Evolutionary conservation across 768 basidiomycete genomes (phyloP).

Genomic region (Ramaria sp.): DNA sequence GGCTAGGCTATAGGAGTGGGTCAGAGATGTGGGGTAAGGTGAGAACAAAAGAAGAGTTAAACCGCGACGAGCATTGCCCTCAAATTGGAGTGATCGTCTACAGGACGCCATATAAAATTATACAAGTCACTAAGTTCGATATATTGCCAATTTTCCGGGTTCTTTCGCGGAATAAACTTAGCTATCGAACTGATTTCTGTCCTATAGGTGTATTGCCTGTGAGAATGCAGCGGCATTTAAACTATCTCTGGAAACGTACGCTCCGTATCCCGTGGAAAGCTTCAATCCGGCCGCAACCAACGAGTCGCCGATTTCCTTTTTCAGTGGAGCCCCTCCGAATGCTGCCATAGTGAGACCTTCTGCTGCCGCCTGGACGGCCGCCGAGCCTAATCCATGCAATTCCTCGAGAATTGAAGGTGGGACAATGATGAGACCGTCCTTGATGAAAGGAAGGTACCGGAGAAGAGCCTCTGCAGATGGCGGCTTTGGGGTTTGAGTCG

Average conservation of each 20-base stretch:
- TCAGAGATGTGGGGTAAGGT: no score
- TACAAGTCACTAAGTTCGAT: not conserved
- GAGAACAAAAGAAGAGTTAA: no score
- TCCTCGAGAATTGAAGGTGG: slow-evolving; percentile 1
- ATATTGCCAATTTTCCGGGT: slow-evolving; percentile 7
- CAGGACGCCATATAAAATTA: slow-evolving; percentile 1
- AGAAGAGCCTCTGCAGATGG: not conserved
- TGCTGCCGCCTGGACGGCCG: not conserved
- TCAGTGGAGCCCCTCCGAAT: no score
- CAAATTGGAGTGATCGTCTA: slow-evolving; percentile 9
- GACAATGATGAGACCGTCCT: not conserved
- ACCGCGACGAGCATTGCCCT: not conserved
- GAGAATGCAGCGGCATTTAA: no score
- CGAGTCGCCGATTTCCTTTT: no score
- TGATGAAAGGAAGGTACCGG: no score
- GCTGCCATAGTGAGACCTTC: not conserved
- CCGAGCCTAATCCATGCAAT: not conserved
- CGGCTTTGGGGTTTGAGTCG: not conserved
- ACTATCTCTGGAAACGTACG: slow-evolving; percentile 6
- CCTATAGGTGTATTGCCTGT: not conserved
- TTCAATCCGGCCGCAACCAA: no score
- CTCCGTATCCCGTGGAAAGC: slow-evolving; percentile 7
- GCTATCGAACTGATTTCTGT: not conserved
- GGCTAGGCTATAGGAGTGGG: not conserved
- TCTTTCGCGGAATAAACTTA: not conserved